Conservation (phyloP, 768 basidiomycete genomes). For the Lyophyllum shimeji region DNA sequence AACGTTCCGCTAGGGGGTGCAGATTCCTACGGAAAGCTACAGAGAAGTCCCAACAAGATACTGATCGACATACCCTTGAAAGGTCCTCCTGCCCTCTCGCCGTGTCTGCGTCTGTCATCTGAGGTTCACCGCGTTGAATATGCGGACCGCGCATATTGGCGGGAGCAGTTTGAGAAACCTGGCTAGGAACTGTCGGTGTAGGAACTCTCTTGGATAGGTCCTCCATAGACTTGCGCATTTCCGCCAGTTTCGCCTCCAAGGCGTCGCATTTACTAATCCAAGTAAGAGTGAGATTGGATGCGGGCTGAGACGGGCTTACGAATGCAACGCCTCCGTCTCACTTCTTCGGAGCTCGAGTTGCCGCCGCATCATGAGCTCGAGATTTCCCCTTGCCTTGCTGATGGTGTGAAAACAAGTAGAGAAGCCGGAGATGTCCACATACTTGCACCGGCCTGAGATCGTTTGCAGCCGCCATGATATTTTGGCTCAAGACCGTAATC, state of each 20-base stretch:
- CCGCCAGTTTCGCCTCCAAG: slow-evolving; percentile 61
- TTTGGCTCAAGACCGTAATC: slow-evolving; percentile 79
- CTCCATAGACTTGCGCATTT: slow-evolving; percentile 43
- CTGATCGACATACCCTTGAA: not conserved
- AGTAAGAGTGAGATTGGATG: slow-evolving; percentile 2
- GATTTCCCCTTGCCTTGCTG: slow-evolving; percentile 69
- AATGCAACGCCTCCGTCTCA: slow-evolving; percentile 69
- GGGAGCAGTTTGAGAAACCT: not conserved
- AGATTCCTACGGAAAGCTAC: not conserved
- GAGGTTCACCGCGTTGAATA: not conserved
- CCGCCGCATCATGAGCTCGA: slow-evolving; percentile 79
- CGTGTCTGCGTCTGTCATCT: not conserved
- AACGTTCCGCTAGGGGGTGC: slow-evolving; percentile 2
- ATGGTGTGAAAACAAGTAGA: not conserved
- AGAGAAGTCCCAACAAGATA: not conserved
- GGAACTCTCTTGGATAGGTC: not conserved
- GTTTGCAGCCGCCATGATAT: slow-evolving; percentile 88
- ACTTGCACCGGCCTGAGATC: slow-evolving; percentile 89
- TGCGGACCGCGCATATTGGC: not conserved
- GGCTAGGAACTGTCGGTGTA: not conserved
- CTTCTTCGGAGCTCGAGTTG: slow-evolving; percentile 73
- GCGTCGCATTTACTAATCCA: slow-evolving; percentile 61
- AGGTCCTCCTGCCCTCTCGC: not conserved
- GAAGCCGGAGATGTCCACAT: not conserved
- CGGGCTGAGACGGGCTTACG: slow-evolving; percentile 42